A percentile compares a stretch with the other conserved stretches of the same genome.
These are phyloP conservation scores for Beauveria sp. DNA, from an alignment of 2,329 filamentous ascomycete genomes.

Conservation along the genomic window DNA sequence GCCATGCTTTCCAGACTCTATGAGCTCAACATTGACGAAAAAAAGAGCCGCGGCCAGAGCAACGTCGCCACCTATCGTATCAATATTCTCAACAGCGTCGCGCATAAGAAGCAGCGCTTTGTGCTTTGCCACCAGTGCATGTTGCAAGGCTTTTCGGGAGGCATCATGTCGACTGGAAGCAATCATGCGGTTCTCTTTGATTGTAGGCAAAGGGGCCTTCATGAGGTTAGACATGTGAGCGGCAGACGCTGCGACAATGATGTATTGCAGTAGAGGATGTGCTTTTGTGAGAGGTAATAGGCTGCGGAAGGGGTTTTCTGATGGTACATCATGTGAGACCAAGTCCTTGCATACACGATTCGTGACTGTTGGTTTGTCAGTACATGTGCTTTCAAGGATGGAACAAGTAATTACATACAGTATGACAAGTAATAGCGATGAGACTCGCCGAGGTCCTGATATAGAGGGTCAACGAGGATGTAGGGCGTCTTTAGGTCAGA, in stretches of 20 bases:
- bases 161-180: conserved; percentile 15
- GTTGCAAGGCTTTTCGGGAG: conserved; percentile 27
- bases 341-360: conserved; percentile 46
- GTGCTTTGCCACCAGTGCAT: conserved; percentile 39
- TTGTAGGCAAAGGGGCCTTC: conserved; percentile 23
- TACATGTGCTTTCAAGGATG: background rate
- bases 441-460: conserved; percentile 46
- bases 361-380: conserved; percentile 28
- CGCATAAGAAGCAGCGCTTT: conserved; percentile 36
- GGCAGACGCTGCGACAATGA: conserved; percentile 41
- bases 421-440: conserved; percentile 35
- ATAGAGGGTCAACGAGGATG: conserved; percentile 35
- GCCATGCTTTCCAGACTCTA: conserved; percentile 40
- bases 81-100: conserved; percentile 30
- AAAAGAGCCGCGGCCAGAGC: conserved; percentile 40
- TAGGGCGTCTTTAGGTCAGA: conserved; percentile 25
- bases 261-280: conserved; percentile 36
- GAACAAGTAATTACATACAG: conserved; percentile 22
- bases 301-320: conserved; percentile 38
- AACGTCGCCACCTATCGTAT: conserved; percentile 30
- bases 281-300: conserved; percentile 34
- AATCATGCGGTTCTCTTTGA: conserved; percentile 8
- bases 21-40: conserved; percentile 43
- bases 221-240: conserved; percentile 39
- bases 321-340: conserved; percentile 36